These are phyloP conservation scores for Teratosphaeria gauchensis DNA, from an alignment of 2,329 filamentous ascomycete genomes.

Conservation along the genomic window DNA sequence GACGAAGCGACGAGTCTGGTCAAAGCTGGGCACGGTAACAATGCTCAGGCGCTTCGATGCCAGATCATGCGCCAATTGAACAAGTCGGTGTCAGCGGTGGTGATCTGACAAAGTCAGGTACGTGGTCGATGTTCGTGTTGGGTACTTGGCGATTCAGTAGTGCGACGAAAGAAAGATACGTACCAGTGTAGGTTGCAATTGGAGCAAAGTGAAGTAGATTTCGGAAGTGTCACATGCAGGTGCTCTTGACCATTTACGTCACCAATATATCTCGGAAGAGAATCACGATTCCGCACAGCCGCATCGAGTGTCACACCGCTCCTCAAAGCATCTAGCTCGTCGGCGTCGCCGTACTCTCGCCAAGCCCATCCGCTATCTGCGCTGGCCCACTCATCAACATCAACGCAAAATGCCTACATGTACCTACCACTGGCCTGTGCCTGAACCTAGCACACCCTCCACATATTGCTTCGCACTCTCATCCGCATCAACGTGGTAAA, in stretches of 20 bases:
- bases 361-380: background rate
- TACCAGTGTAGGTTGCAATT: too few relatives aligned
- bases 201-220: too few relatives aligned
- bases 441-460: constrained; percentile 5
- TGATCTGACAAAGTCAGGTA: too few relatives aligned
- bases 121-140: too few relatives aligned
- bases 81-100: too few relatives aligned
- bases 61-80: too few relatives aligned
- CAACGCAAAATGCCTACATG: constrained; percentile 35
- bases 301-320: background rate
- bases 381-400: constrained; percentile 25
- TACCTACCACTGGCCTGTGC: constrained; percentile 34
- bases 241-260: background rate
- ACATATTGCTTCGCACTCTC: constrained; percentile 23
- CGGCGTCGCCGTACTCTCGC: background rate
- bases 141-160: too few relatives aligned
- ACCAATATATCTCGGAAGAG: background rate
- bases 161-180: too few relatives aligned
- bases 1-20: background rate
- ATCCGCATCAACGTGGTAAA: constrained; percentile 27
- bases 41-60: too few relatives aligned
- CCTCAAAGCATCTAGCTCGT: too few relatives aligned
- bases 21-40: too few relatives aligned
- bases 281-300: background rate
- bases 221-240: too few relatives aligned